Base-by-base conservation (phyloP, 805 yeast genomes). In the Metschnikowia matae region DNA sequence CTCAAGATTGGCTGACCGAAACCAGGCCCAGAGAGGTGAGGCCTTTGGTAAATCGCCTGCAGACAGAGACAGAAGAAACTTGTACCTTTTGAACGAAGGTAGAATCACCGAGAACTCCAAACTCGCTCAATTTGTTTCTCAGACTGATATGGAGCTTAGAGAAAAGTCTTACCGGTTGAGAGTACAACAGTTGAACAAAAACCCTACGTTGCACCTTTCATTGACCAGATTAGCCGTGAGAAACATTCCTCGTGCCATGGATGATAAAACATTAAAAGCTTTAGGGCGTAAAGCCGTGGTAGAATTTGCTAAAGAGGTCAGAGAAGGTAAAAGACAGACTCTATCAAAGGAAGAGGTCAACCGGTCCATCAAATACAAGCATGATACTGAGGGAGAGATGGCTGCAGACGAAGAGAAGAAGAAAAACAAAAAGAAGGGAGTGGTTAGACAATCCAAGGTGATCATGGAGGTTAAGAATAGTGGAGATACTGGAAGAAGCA, bases 251-350 rank as follows among this genome's bases (percentile, higher is more conserved):
- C 82, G 98, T 66, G 84, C 95, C 13, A 84, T 94, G 94, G 86
- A 82, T 53, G 88, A 85, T 54, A 89, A 88, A 67, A 84, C 95
- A 0, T 74, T 94, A 60, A 94, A 94, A 64, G 96, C 95, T 1
- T 75, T 94, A 45, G 97, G 95, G 37, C 84, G 99, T 68, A 88
- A 89, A 65, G 97, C 96, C 1, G 89, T 94, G 51, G 97, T 94
- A 20, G 86, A 86, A 61, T 94, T 92, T 71, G 97, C 98, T 13
- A 87, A 81, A 18, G 97, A 92, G 64, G 97, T 88, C 6, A 85
- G 80, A 60, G 79, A 81, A 38, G 83, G 74, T 3, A 68, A 73
- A 49, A 83, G 99, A 70, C 96, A 89, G 60, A 87, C 96, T 7
- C 74, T 94, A 49, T 84, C 89, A 35, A 88, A 89, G 67, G 99